These are phyloP conservation scores for Fomitopsis serialis DNA, from an alignment of 768 basidiomycete species.

Conservation along the genomic window DNA sequence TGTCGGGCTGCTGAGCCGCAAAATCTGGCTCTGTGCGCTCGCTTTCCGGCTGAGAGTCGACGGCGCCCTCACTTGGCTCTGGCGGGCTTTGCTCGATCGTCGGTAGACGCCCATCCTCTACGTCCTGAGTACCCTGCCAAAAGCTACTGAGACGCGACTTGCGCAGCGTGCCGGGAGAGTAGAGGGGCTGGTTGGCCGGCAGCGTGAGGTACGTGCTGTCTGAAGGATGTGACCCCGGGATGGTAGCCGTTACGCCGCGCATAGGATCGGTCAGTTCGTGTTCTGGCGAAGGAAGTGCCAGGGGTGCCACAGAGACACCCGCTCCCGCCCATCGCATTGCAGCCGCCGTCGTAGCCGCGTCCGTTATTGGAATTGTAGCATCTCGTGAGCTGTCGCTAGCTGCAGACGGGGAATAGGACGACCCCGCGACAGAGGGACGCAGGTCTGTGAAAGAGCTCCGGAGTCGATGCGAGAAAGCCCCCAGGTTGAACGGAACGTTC, in stretches of 20 bases:
- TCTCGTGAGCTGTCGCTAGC: neutral
- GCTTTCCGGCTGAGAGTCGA: neutral
- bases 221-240: conserved; percentile 55
- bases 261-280: conserved; percentile 90
- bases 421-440: conserved; percentile 28
- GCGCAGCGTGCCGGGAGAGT: conserved; percentile 32
- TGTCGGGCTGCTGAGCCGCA: neutral
- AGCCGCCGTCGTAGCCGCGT: conserved; percentile 66
- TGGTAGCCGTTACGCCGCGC: conserved; percentile 62
- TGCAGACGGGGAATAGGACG: conserved; percentile 3
- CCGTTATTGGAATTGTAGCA: conserved; percentile 31
- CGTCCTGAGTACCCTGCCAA: conserved; percentile 73
- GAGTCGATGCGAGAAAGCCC: conserved; percentile 31
- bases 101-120: conserved; percentile 35
- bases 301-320: conserved; percentile 76
- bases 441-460: conserved; percentile 43
- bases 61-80: conserved; percentile 4
- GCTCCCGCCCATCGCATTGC: conserved; percentile 85
- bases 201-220: conserved; percentile 13
- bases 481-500: conserved; percentile 15
- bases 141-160: conserved; percentile 61
- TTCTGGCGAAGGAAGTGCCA: conserved; percentile 87
- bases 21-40: neutral
- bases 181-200: conserved; percentile 30
- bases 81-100: conserved; percentile 25